Base-by-base conservation (phyloP, 352 stramenopile species). In the Pythium guiyangense region DNA sequence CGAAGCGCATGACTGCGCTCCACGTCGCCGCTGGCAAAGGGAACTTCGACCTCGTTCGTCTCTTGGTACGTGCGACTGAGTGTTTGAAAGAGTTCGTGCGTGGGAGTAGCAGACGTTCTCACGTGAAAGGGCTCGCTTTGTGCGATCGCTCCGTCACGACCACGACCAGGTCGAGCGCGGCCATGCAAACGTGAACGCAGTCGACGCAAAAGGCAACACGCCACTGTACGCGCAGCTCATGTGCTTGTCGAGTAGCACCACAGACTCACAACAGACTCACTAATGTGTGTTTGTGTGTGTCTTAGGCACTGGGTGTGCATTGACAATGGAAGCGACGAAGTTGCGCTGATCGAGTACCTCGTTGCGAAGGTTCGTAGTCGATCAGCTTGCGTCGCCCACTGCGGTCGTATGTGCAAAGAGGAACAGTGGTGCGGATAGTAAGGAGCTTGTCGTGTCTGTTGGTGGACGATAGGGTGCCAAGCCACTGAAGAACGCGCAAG, bases 1-100 rank as follows among this genome's bases (percentile, higher is more conserved):
- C 63, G 14, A 88, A 90, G 63, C 86, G 85, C 54, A 92, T 92
- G 82, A 92, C 79, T 6, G 69, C 82, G 3, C 69, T 92, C 1
- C 76, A 90, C 52, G 67, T 90, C 10, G 82, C 79, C 0, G 73
- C 74, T 17, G 82, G 66, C 42, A 90, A 87, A 59, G 74, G 71
- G 22, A 86, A 87, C 52, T 39, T 88, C 3, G 75, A 80, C 8
- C 72, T 88, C 37, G 62, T 86, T 18, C 73, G 73, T 35, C 58
- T 90, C 8, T 59, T 92, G 49, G 66, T 89, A 47, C 6, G 57
- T 54, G 17, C 20, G 18, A 44, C 39, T 15, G 12, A 15, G 12
- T 8, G 12, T 44, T 10, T 26, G 10, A n/a, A 17, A 12, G 11
- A 15, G 3, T 48, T 17, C 20, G 11, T 22, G 27, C 10, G 4